Conservation (phyloP, 441 rosid species). For the Populus tomentosa region DNA sequence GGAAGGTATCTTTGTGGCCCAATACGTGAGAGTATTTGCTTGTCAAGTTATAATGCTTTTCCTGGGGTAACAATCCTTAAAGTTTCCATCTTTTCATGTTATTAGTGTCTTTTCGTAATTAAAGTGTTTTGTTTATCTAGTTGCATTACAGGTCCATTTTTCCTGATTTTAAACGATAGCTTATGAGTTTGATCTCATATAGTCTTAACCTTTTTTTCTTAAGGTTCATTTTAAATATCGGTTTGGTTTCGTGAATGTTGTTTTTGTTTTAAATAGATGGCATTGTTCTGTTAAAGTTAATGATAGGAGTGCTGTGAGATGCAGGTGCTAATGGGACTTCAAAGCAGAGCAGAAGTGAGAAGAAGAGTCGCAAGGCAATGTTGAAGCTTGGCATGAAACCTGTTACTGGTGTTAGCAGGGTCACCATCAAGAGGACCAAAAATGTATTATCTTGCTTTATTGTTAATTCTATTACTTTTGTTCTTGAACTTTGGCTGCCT, state of each 20-base stretch:
- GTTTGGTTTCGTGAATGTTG: too few species aligned
- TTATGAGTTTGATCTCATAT: too few species aligned
- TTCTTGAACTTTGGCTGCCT: background rate
- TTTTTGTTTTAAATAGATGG: background rate
- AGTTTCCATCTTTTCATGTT: background rate
- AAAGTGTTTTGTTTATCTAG: background rate
- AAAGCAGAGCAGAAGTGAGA: conserved; percentile 89
- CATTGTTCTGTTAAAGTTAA: background rate
- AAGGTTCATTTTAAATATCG: too few species aligned
- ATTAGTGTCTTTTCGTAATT: background rate
- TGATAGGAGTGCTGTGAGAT: conserved; percentile 1
- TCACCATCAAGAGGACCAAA: conserved; percentile 80
- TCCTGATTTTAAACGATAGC: conserved; percentile 16
- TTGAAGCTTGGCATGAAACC: conserved; percentile 91
- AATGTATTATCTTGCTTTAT: conserved; percentile 33
- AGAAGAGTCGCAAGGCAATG: conserved; percentile 94
- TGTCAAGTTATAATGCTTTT: background rate
- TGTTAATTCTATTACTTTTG: background rate
- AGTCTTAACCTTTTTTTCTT: too few species aligned
- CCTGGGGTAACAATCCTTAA: background rate
- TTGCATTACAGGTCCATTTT: background rate
- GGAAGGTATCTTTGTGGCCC: background rate
- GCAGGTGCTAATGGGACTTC: conserved; percentile 63
- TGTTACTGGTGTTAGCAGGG: conserved; percentile 80
- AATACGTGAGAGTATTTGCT: too few species aligned